Evolutionary conservation across 495 filamentous ascomycete genomes (phyloP).

Genomic region (Penicillium salamii): DNA sequence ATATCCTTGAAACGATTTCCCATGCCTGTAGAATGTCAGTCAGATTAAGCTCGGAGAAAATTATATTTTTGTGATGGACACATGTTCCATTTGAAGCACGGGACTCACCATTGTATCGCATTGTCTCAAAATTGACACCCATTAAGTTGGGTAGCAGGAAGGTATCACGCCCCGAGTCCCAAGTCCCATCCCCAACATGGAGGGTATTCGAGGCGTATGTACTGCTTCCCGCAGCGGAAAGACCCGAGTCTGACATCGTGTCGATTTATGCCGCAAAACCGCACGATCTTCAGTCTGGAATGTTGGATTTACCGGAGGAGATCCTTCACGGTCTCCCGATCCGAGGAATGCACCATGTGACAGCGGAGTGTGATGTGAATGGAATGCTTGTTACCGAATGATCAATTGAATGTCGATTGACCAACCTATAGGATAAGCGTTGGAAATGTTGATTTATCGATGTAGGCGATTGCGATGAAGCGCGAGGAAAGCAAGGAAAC

Average conservation of each 20-base stretch:
- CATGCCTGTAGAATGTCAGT: slow-evolving; percentile 63
- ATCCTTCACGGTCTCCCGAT: slow-evolving; percentile 48
- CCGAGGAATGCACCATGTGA: slow-evolving; percentile 50
- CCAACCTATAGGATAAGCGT: slow-evolving; percentile 1
- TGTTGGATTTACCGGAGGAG: slow-evolving; percentile 40
- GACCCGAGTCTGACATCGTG: slow-evolving; percentile 45
- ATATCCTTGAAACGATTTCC: slow-evolving; percentile 80
- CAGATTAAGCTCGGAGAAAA: not conserved
- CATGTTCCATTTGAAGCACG: not conserved
- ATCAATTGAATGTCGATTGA: not conserved
- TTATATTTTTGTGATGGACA: not conserved
- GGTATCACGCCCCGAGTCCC: slow-evolving; percentile 78
- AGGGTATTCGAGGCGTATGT: slow-evolving; percentile 80
- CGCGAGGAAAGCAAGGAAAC: slow-evolving; percentile 7
- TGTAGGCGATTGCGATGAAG: slow-evolving; percentile 7
- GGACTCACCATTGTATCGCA: slow-evolving; percentile 84
- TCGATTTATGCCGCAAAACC: not conserved
- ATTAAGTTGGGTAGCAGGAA: slow-evolving; percentile 85
- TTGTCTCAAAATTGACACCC: slow-evolving; percentile 89
- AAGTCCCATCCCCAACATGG: slow-evolving; percentile 87
- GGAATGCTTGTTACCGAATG: slow-evolving; percentile 15
- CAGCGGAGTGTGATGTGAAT: slow-evolving; percentile 6
- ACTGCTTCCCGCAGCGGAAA: slow-evolving; percentile 77
- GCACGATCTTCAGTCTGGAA: slow-evolving; percentile 28
- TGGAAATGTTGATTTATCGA: not conserved